phyloP scores from a whole-genome alignment of 1,284 basidiomycete species.

The Fomitopsis schrenkii region DNA sequence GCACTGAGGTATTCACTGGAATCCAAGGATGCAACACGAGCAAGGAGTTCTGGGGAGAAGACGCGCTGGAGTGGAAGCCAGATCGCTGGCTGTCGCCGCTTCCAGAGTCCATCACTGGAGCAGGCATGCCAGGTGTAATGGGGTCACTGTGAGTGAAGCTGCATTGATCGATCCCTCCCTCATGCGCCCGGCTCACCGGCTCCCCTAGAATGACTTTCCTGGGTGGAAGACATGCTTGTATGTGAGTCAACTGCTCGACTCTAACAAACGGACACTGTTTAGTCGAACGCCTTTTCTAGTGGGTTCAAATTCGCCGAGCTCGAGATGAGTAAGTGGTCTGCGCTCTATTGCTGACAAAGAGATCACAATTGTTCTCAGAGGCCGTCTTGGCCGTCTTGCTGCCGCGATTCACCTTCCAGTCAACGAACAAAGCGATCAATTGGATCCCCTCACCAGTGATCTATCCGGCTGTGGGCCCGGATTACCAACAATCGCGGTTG shows the following conservation, averaged over 20 bases:
- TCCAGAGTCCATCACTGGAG: slow-evolving; percentile 11
- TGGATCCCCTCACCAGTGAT: slow-evolving; percentile 6
- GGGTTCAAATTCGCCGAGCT: slow-evolving; percentile 32
- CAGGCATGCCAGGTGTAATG: slow-evolving; percentile 21
- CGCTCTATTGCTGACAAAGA: background rate
- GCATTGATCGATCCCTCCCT: background rate
- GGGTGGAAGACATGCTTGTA: slow-evolving; percentile 28
- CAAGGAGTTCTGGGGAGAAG: slow-evolving; percentile 51
- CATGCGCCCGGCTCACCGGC: background rate
- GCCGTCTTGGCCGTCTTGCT: slow-evolving; percentile 2
- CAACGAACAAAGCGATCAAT: slow-evolving; percentile 6
- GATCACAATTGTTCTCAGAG: background rate
- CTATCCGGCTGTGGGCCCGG: slow-evolving; percentile 7
- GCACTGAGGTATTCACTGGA: slow-evolving; percentile 42
- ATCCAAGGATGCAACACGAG: slow-evolving; percentile 41
- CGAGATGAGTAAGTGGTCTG: slow-evolving; percentile 28
- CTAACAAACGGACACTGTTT: background rate
- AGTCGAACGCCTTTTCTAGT: slow-evolving; percentile 8
- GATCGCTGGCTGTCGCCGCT: slow-evolving; percentile 25
- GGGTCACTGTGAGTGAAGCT: slow-evolving; percentile 19
- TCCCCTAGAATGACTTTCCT: slow-evolving; percentile 28
- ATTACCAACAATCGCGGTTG: background rate
- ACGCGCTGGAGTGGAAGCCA: slow-evolving; percentile 45
- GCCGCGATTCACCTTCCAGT: slow-evolving; percentile 10
- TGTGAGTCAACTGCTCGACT: slow-evolving; percentile 17